phyloP scores from a whole-genome alignment of 306 rosid species.

The Dicorynia guianensis region DNA sequence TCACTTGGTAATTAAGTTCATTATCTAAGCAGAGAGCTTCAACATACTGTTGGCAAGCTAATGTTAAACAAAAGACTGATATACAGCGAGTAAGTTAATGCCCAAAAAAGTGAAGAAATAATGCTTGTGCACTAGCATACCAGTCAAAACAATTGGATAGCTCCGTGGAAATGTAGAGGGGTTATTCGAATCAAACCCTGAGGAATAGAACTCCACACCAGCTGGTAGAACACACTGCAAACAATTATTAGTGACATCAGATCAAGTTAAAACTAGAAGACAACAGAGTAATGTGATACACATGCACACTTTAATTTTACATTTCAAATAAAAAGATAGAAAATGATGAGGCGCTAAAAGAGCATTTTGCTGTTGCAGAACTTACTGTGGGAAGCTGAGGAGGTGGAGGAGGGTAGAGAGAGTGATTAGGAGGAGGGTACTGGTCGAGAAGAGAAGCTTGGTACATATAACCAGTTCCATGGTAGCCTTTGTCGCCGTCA shows the following conservation, averaged over 20 bases:
- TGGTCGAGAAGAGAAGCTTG: conserved; percentile 86
- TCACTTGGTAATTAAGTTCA: conserved; percentile 28
- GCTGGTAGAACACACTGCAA: conserved; percentile 98
- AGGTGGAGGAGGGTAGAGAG: conserved; percentile 94
- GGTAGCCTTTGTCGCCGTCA: conserved; percentile 89
- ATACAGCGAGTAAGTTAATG: background rate
- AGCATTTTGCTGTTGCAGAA: conserved; percentile 10
- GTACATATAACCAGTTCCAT: conserved; percentile 70
- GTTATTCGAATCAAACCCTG: conserved; percentile 74
- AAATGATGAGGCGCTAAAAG: conserved; percentile 21
- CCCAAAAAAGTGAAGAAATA: conserved; percentile 11
- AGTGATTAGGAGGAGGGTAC: conserved; percentile 74
- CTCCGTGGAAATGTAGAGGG: conserved; percentile 79
- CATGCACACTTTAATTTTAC: background rate
- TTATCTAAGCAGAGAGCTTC: conserved; percentile 30
- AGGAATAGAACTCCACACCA: conserved; percentile 75
- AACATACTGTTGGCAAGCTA: background rate
- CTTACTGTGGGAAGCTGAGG: conserved; percentile 96
- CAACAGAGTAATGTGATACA: conserved; percentile 26
- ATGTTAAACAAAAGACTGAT: background rate
- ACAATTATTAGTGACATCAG: conserved; percentile 25
- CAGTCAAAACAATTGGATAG: conserved; percentile 94
- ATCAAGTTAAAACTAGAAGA: conserved; percentile 28
- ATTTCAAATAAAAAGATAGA: background rate
- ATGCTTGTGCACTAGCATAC: conserved; percentile 49